Base-by-base conservation (phyloP, 2,329 filamentous ascomycete genomes). In the Neonectria sp. region DNA sequence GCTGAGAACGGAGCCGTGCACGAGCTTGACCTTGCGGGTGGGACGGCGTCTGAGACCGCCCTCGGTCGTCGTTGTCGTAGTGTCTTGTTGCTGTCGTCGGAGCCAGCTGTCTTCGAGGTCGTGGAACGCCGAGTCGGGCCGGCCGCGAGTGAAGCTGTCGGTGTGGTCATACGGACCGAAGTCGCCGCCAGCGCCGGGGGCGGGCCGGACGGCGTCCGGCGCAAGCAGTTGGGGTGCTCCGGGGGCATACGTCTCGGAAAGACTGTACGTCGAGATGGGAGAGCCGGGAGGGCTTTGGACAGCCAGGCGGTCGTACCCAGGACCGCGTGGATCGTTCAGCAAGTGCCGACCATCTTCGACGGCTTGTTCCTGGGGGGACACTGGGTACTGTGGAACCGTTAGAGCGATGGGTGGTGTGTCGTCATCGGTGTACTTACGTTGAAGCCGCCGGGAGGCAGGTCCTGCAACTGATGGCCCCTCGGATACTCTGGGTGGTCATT, bases 21-120 rank as follows among this genome's bases (percentile, higher is more conserved):
- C 27, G 2, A 53, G 46, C 37, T 58, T 48, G 43, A 53, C 31
- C 27, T 37, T 63, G 6, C 55, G 35, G 17, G 61, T 53, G n/a
- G 45, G 43, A 13, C 21, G 29, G 21, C 55, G 55, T 8, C 40
- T 21, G 4, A 57, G 37, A 1, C 55, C 55, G 25, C 27, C 17
- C 12, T 56, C 33, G 4, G 4, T 27, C n/a, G 40, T 33, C 5
- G 15, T 12, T 3, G 35, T 35, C 25, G n/a, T 13, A 6, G 8
- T n/a, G 2, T 37, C 25, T 13, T 53, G n/a, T 11, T 57, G 55
- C 27, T 57, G 55, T 9, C 55, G 27, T 15, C n/a, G 37, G 25
- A 57, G 35, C 55, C 55, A 57, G 25, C 55, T 57, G 25, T 57
- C 55, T 21, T 46, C 55, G 9, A 40, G 40, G 17, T 45, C 55